Evolutionary conservation across 306 rosid genomes (phyloP), one percentile per base, ranked within the genome.

Genomic region (Pueraria montana): DNA sequence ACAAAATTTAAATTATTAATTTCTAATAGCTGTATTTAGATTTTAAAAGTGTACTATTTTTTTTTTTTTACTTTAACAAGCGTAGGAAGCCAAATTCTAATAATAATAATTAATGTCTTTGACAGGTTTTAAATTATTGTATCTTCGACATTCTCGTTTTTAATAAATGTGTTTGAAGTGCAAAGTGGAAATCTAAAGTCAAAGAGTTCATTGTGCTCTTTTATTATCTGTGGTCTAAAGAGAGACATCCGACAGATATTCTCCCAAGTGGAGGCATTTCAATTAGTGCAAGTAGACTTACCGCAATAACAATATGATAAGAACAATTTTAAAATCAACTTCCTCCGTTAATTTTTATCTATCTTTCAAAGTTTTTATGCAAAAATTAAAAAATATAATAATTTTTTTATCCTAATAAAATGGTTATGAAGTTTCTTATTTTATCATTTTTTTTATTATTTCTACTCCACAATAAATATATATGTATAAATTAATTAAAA

Each of bases 181-280:
- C 8, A n/a, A 10, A 18, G 10, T 14, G 10, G 52, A 67, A 40
- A 67, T 10, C 1, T 2, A 18, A 40, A 67, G 73, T 67, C 32
- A 67, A 67, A 16, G 26, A 4, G 67, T 26, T 24, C 36, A 61
- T 61, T 30, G 45, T 40, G 52, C 1, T 67, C 2, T 67, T 40
- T 38, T n/a, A 66, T 67, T 67, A 38, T 67, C 30, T 67, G 72
- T 66, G 72, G 50, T 36, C 50, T 50, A 10, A 10, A 66, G 49
- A 66, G 0, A 36, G 13, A n/a, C 17, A 36, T 65, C 3, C 8
- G 16, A 10, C 48, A 66, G 21, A 32, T 64, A 64, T 64, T 7
- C 45, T 17, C 8, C 5, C 24, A 36, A 66, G 72, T 66, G 48
- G 69, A 27, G 69, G 7, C 69, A 13, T 63, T 63, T 62, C 11